Evolutionary conservation across 177 flowering plant genomes (phyloP), one percentile per base, ranked within the genome.

Genomic region (Vitis hybrid): DNA sequence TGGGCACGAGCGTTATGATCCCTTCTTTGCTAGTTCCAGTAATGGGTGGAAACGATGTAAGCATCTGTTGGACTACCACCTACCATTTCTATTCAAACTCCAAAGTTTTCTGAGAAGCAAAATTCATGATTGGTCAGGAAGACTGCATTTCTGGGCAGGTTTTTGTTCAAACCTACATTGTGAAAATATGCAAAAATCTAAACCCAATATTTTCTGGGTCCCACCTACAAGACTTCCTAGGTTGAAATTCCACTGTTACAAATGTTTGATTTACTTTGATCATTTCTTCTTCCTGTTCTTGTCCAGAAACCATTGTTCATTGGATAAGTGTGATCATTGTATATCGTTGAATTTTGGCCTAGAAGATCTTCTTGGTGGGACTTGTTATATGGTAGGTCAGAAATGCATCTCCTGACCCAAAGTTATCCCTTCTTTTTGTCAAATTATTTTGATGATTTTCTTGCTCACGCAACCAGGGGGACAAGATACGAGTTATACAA

Each of bases 1-100:
- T 96, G 73, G 99, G 99, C 19, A 89, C 97, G 52, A 90, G 88
- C 76, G 98, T 92, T 10, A 92, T 96, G 95, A 92, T 96, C 68
- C 98, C 99, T 14, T 67, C 97, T 0, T 5, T 82, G 19, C 87
- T 96, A 6, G 99, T 96, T 18, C 97, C 92, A 1, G 52, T 79
- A 62, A 96, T 96, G 99, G 99, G 99, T 56, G 98, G 99, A 75
- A 76, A 76, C 57, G 80, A 87, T 80, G 99, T 95, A 86, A 88
- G 99, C 69, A 13, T 64, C 55, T 64, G 1, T 49, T 56, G 56
- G 56, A 32, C 27, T 65, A 9, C 24, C 40, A 13, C 27, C 60
- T 24, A 8, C 19, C 5, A 14, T 35, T 27, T 59, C 46, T 8
- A 21, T 51, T 32, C 19, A 56, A 56, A 19, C 35, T 64, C 52